These are phyloP conservation scores for Cylindrotheca closterium DNA, from an alignment of 108 stramenopile genomes.

Conservation along the genomic window DNA sequence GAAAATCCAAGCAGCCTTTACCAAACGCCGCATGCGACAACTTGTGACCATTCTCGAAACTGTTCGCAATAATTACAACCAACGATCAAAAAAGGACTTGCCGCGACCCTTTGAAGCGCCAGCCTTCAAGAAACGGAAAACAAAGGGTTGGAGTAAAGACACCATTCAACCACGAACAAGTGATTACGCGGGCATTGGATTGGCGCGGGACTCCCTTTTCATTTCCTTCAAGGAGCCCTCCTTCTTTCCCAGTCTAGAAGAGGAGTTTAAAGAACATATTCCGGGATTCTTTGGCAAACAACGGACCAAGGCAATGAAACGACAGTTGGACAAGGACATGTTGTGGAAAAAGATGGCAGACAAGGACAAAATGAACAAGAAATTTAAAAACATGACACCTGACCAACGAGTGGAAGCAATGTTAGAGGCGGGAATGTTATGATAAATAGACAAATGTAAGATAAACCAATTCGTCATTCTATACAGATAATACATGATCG, in stretches of 20 bases:
- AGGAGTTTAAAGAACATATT: constrained; percentile 85
- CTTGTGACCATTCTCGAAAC: background rate
- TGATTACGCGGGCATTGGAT: constrained; percentile 86
- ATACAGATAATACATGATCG: too few species aligned
- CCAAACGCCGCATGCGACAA: background rate
- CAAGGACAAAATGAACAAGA: constrained; percentile 41
- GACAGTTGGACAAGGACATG: constrained; percentile 71
- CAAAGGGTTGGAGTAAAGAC: constrained; percentile 43
- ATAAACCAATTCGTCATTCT: too few species aligned
- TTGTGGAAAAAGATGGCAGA: constrained; percentile 64
- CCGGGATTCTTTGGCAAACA: constrained; percentile 86
- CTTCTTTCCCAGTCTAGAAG: constrained; percentile 62
- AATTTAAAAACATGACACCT: constrained; percentile 42
- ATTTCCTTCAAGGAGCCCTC: constrained; percentile 66
- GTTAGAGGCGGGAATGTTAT: constrained; percentile 51
- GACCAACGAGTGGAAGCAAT: constrained; percentile 61
- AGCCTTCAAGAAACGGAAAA: constrained; percentile 24
- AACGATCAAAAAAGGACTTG: constrained; percentile 4
- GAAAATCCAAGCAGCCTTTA: background rate
- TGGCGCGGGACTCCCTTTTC: constrained; percentile 69
- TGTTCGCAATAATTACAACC: background rate
- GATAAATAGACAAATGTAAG: too few species aligned
- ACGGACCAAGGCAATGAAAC: constrained; percentile 79
- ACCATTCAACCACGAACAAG: constrained; percentile 68
- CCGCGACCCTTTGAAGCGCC: background rate